Evolutionary conservation across 768 basidiomycete genomes (phyloP), one percentile per base, ranked within the genome.

Genomic region (Suillus sp.): DNA sequence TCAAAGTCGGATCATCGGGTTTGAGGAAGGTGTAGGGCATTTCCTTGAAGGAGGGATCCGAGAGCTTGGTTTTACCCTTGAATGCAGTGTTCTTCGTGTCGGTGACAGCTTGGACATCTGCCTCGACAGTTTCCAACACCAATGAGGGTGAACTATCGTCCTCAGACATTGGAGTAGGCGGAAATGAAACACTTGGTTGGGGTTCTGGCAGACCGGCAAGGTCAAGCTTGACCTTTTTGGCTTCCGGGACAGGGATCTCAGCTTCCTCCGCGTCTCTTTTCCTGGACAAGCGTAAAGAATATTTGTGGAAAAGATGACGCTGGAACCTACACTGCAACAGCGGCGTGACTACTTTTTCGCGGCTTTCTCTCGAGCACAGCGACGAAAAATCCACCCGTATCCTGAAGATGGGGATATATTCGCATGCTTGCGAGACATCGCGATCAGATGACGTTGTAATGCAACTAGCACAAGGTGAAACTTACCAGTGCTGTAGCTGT

Each of bases 351-450:
- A 2, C 66, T 62, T 37, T 63, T 55, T 11, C 32, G 63, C 18
- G 67, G 64, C 60, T 78, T 84, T 70, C 82, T 85, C 71, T 90
- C 83, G 40, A 98, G 75, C 0, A 97, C 91, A 13, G 95, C 95
- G n/a, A 99, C 88, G 72, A 97, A 99, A 78, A 99, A 99, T 0
- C 95, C 97, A 3, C 97, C 97, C 0, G 95, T 93, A 71, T 99
- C 92, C 75, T 99, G 97, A 10, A 97, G 78, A 73, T 99, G 96
- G 2, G 97, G 96, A 71, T 96, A 92, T 66, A 99, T 86, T 43
- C 97, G 85, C 74, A 98, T 78, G 68, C 95, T 97, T 40, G 40
- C 1, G 20, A 60, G 30, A 35, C 9, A 4, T 38, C 10, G 9
- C 25, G 16, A 22, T 56, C 37, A 56, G 37, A 25, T 16, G 1